Evolutionary conservation across 352 stramenopile species (phyloP).

Genomic region (Bremia lactucae): DNA sequence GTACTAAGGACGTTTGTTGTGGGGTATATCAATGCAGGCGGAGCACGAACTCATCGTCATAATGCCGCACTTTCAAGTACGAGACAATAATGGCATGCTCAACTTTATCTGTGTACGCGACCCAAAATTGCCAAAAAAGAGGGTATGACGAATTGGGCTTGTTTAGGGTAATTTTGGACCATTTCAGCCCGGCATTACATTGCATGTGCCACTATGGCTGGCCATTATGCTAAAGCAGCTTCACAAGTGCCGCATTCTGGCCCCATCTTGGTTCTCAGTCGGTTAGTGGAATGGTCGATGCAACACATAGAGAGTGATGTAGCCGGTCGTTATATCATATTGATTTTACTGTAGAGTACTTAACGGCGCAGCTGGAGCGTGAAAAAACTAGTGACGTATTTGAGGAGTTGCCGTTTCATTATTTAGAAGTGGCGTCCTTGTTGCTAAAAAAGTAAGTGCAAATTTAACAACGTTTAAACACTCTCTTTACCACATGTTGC

Average conservation of each 20-base stretch:
- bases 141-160: slow-evolving; percentile 3
- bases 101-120: slow-evolving; percentile 67
- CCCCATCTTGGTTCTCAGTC: slow-evolving; percentile 73
- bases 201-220: slow-evolving; percentile 82
- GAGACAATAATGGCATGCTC: slow-evolving; percentile 63
- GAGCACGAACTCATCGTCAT: slow-evolving; percentile 83
- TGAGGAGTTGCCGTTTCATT: slow-evolving; percentile 79
- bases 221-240: slow-evolving; percentile 84
- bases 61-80: slow-evolving; percentile 77
- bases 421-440: slow-evolving; percentile 75
- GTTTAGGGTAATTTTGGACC: slow-evolving; percentile 76
- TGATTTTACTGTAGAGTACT: slow-evolving; percentile 31
- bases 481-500: not conserved
- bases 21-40: slow-evolving; percentile 24
- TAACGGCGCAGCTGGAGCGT: slow-evolving; percentile 44
- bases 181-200: slow-evolving; percentile 77
- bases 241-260: slow-evolving; percentile 79
- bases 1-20: not conserved
- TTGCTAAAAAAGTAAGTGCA: slow-evolving; percentile 70
- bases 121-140: not conserved
- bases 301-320: no score
- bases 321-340: no score
- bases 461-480: not conserved
- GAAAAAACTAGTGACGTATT: slow-evolving; percentile 70
- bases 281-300: slow-evolving; percentile 28